Base-by-base conservation (phyloP, 495 filamentous ascomycete genomes). In the Lindgomyces ingoldianus region DNA sequence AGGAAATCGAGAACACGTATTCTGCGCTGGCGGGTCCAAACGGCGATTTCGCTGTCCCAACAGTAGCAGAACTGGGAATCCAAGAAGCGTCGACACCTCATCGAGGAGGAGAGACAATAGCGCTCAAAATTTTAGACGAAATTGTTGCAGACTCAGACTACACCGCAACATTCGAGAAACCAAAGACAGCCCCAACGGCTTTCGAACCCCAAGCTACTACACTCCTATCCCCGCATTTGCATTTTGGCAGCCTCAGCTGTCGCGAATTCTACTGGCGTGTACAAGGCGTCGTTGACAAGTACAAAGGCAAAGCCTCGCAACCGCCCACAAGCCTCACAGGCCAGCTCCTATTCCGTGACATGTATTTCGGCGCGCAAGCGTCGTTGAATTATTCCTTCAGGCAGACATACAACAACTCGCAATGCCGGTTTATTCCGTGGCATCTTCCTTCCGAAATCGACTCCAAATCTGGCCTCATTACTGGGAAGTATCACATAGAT, bases 281-380 rank as follows among this genome's bases (percentile, higher is more conserved):
- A 1, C 82, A 85, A 65, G 81, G 79, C 14, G 76, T 84, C 25
- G 75, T 88, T 9, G 70, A 78, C 16, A 71, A 76, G 30, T 75
- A 77, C 49, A 76, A 76, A 9, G 76, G 79, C 45, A 71, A 74
- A 46, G 79, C 77, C 4, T 79, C 82, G 1, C 69, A 77, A 10
- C 80, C 84, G 0, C 87, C 87, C 0, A 83, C 81, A 0, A 87
- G 83, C 52, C 72, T 91, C 2, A 84, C 81, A 1, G 87, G 87
- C 14, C 88, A 91, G 66, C 74, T 90, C 1, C 77, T 89, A 0
- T 91, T 91, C 70, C 78, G 88, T 0, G 88, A 91, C 59, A 91
- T 90, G 87, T 91, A 89, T 74, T 89, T 91, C 60, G 87, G 77
- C 30, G 88, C 88, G 0, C 87, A 91, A 70, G 84, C 87, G 1